These are phyloP conservation scores for Mycena vulgaris DNA, from an alignment of 768 basidiomycete genomes.

Conservation along the genomic window DNA sequence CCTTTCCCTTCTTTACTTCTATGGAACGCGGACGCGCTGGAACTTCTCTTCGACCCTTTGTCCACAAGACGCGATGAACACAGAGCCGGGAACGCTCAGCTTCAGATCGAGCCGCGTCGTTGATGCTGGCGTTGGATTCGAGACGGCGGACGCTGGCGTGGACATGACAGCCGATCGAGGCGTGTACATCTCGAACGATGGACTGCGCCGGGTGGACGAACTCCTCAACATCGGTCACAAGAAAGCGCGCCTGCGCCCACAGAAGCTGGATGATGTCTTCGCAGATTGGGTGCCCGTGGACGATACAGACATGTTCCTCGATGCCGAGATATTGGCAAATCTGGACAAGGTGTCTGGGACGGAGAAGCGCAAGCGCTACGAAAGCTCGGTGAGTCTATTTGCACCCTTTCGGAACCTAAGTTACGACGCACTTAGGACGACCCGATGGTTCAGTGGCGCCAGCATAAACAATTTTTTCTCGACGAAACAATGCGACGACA, in stretches of 20 bases:
- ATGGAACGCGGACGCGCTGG: too few species aligned
- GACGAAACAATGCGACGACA: slow-evolving; percentile 16
- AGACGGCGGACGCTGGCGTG: background rate
- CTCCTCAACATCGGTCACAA: background rate
- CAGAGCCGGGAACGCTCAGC: background rate
- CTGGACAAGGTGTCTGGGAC: background rate
- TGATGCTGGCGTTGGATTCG: background rate
- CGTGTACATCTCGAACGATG: slow-evolving; percentile 1
- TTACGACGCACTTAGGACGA: background rate
- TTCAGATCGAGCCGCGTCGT: background rate
- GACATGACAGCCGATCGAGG: background rate
- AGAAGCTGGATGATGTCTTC: background rate
- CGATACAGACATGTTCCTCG: background rate
- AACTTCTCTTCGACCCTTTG: too few species aligned
- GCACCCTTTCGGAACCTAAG: too few species aligned
- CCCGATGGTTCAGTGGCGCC: slow-evolving; percentile 22
- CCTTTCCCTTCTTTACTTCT: too few species aligned
- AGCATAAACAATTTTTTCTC: too few species aligned
- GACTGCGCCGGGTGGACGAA: background rate
- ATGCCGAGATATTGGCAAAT: background rate
- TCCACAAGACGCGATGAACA: too few species aligned
- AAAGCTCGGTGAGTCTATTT: background rate
- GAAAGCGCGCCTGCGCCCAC: background rate
- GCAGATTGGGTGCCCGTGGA: slow-evolving; percentile 4
- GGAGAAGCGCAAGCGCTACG: background rate